Evolutionary conservation across 352 stramenopile species (phyloP), one percentile per base, ranked within the genome.

Genomic region (Saprolegnia diclina): DNA sequence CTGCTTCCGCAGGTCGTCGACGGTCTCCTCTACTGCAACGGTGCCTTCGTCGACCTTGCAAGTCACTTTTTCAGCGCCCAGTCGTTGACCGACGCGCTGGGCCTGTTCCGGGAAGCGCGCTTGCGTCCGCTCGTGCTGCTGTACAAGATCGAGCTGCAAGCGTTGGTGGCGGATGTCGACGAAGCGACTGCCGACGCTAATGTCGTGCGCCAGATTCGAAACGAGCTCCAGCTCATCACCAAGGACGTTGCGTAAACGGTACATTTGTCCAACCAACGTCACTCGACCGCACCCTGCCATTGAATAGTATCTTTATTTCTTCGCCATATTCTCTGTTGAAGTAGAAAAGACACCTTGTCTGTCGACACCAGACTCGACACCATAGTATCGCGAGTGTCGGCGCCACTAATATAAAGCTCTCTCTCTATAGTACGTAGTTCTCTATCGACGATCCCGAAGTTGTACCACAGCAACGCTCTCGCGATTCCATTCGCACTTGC

Each of bases 21-120:
- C 48, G 57, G 57, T 19, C 52, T 66, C 24, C 35, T 22, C 2
- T 66, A 66, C 50, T 66, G 57, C 57, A 66, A 66, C 26, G 57
- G 57, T 26, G 40, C 50, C 6, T 66, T 66, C 24, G 26, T 55
- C 1, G 57, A 66, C 40, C 18, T 66, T 40, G 24, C 38, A 4
- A 16, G 7, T 5, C 35, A 38, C 22, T 19, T 66, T 32, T 13
- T 40, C 16, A 37, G 14, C 6, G 57, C 48, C 10, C 13, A 40
- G 22, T 18, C 10, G 14, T 37, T 35, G 38, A 6, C 11, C 6
- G 18, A 13, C 11, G 10, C 53, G 21, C 40, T 66, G 7, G 13
- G 29, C 4, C 24, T 66, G 21, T 13, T 66, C 37, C 57, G 57
- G 13, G 29, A 66, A 18, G 13, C 57, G 19, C 48, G 38, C 19